Percentiles rank a stretch among this genome's conserved stretches.
These are phyloP conservation scores for Panaeolus cyanescens DNA, from an alignment of 768 basidiomycete species.

Conservation along the genomic window DNA sequence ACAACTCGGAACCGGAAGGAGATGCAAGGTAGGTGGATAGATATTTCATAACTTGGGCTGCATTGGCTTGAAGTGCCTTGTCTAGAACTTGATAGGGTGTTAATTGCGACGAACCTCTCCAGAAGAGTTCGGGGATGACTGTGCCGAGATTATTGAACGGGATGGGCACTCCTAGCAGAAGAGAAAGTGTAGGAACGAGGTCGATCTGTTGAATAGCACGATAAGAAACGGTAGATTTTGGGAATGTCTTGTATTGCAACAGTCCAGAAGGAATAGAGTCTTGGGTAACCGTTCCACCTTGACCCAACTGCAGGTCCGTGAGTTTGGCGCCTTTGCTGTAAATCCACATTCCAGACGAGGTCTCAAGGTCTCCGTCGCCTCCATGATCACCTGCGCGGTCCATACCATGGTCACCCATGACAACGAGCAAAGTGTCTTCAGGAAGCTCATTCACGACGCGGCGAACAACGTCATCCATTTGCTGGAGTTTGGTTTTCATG, in stretches of 20 bases:
- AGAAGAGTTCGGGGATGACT: conserved; percentile 91
- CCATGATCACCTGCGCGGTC: conserved; percentile 94
- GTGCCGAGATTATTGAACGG: conserved; percentile 95
- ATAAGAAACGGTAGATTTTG: conserved; percentile 51
- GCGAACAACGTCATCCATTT: conserved; percentile 83
- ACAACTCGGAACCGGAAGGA: conserved; percentile 72
- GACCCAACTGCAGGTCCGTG: neutral
- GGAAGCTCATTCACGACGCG: conserved; percentile 76
- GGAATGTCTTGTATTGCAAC: conserved; percentile 58
- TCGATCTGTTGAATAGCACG: conserved; percentile 91
- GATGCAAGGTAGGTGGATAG: conserved; percentile 75
- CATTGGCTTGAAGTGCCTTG: conserved; percentile 70
- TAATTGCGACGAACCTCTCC: conserved; percentile 41
- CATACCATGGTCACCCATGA: conserved; percentile 98
- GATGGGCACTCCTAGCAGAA: conserved; percentile 90
- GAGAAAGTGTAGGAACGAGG: conserved; percentile 83
- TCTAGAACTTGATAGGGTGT: conserved; percentile 33
- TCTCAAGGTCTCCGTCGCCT: conserved; percentile 85
- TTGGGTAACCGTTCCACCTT: conserved; percentile 21
- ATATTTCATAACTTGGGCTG: conserved; percentile 74
- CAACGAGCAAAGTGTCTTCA: conserved; percentile 86
- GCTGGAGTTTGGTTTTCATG: conserved; percentile 83
- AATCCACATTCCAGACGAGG: conserved; percentile 86
- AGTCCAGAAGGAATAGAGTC: conserved; percentile 48
- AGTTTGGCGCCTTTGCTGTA: conserved; percentile 78